phyloP scores from a whole-genome alignment of 176 grass and related monocot species.

The Poa pratensis region DNA sequence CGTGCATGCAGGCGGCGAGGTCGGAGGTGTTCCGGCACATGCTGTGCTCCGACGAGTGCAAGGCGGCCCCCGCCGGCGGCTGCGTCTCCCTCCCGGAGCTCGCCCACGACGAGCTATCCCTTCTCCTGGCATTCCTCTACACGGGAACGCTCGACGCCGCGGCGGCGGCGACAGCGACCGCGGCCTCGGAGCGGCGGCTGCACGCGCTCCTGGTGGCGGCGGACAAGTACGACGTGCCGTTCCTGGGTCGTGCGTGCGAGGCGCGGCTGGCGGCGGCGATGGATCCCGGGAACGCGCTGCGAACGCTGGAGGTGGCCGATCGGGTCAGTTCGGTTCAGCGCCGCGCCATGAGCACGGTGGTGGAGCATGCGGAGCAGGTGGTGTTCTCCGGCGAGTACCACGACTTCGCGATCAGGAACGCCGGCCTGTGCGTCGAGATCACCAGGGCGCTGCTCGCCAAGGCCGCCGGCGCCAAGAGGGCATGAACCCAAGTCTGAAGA shows the following conservation, averaged over 20 bases:
- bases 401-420: constrained; percentile 63
- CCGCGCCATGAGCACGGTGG: constrained; percentile 56
- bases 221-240: constrained; percentile 84
- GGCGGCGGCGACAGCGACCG: not conserved
- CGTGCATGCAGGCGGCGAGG: constrained; percentile 52
- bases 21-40: constrained; percentile 75
- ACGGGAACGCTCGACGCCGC: constrained; percentile 34
- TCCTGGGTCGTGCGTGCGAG: constrained; percentile 58
- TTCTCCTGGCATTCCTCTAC: constrained; percentile 74
- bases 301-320: constrained; percentile 68
- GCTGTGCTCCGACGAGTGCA: constrained; percentile 60
- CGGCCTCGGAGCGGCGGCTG: constrained; percentile 15
- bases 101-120: constrained; percentile 62
- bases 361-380: constrained; percentile 66
- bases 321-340: constrained; percentile 51
- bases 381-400: constrained; percentile 64
- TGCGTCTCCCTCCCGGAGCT: constrained; percentile 66
- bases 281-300: constrained; percentile 51
- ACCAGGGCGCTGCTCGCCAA: constrained; percentile 62
- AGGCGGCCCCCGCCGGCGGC: constrained; percentile 63
- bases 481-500: not conserved
- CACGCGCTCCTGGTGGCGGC: constrained; percentile 64
- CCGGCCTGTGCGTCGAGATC: constrained; percentile 64
- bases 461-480: constrained; percentile 15
- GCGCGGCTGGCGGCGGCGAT: constrained; percentile 43